Conservation (phyloP, 371 early-diverging fungal genomes). For the Dinochytrium kinnereticum region DNA sequence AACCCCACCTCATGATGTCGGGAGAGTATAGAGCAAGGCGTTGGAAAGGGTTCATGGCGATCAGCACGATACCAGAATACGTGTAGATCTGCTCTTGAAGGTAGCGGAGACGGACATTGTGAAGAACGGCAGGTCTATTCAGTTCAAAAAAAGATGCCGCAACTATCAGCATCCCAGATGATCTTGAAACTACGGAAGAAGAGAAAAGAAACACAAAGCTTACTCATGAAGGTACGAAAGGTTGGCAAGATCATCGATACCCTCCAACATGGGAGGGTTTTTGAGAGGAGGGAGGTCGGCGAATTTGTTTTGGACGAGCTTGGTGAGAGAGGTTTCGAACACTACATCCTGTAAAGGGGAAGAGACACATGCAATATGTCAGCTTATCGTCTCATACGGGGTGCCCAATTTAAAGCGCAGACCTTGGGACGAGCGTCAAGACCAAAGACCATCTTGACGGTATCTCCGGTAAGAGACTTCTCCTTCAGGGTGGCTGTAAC, state of each 20-base stretch:
- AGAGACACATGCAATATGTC: slow-evolving; percentile 82
- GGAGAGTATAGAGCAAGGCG: slow-evolving; percentile 85
- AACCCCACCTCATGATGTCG: slow-evolving; percentile 69
- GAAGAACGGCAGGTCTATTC: slow-evolving; percentile 69
- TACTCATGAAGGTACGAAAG: slow-evolving; percentile 92
- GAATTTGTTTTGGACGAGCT: slow-evolving; percentile 70
- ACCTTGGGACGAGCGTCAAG: slow-evolving; percentile 59
- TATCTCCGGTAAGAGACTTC: slow-evolving; percentile 63
- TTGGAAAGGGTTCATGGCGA: slow-evolving; percentile 97
- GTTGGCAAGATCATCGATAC: slow-evolving; percentile 89
- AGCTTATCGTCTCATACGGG: too few relatives aligned
- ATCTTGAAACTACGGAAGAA: too few relatives aligned
- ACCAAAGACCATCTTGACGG: slow-evolving; percentile 68
- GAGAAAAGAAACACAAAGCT: slow-evolving; percentile 15
- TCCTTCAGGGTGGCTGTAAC: slow-evolving; percentile 69
- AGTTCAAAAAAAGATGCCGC: neutral
- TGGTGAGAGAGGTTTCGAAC: slow-evolving; percentile 71
- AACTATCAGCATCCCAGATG: too few relatives aligned
- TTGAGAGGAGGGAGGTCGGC: slow-evolving; percentile 81
- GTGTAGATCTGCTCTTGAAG: slow-evolving; percentile 93
- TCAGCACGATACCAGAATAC: slow-evolving; percentile 96
- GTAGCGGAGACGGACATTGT: slow-evolving; percentile 88
- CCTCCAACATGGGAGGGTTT: slow-evolving; percentile 76
- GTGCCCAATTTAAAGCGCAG: too few relatives aligned
- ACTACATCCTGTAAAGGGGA: slow-evolving; percentile 69